phyloP scores from a whole-genome alignment of 768 basidiomycete genomes.

The Psilocybe sp. region DNA sequence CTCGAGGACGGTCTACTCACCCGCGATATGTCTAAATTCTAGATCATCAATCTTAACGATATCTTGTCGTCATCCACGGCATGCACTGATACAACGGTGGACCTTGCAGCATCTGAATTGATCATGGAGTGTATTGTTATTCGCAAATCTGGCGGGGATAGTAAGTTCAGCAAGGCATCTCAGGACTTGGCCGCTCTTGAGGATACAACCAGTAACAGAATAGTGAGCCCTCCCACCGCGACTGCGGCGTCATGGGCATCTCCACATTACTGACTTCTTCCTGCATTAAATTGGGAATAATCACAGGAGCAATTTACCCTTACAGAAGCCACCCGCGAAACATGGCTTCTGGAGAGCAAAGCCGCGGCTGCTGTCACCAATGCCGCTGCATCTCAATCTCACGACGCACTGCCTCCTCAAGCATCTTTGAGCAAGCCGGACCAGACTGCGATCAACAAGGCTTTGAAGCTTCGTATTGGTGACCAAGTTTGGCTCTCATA shows the following conservation, averaged over 20 bases:
- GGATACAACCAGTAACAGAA: background rate
- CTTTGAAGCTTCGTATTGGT: constrained; percentile 42
- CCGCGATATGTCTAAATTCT: constrained; percentile 11
- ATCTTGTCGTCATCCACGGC: constrained; percentile 31
- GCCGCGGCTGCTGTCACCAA: constrained; percentile 20
- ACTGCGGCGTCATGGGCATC: background rate
- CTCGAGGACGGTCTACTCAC: constrained; percentile 12
- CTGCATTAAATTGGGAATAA: background rate
- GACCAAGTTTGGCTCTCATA: constrained; percentile 58
- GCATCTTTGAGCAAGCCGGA: constrained; percentile 13
- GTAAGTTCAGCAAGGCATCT: constrained; percentile 40
- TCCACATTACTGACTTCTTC: background rate
- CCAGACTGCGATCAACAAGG: constrained; percentile 19
- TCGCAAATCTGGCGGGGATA: constrained; percentile 34
- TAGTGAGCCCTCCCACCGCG: constrained; percentile 1
- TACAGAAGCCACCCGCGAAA: constrained; percentile 39
- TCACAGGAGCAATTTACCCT: constrained; percentile 49
- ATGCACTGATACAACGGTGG: constrained; percentile 21
- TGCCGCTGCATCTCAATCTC: background rate
- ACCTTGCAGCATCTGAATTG: constrained; percentile 17
- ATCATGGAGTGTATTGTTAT: constrained; percentile 47
- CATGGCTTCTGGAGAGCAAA: constrained; percentile 45
- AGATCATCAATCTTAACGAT: constrained; percentile 46
- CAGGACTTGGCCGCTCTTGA: constrained; percentile 24
- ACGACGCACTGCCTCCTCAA: too few species aligned